Base-by-base conservation (phyloP, 768 basidiomycete species). In the Coprinopsis strossmayeri region DNA sequence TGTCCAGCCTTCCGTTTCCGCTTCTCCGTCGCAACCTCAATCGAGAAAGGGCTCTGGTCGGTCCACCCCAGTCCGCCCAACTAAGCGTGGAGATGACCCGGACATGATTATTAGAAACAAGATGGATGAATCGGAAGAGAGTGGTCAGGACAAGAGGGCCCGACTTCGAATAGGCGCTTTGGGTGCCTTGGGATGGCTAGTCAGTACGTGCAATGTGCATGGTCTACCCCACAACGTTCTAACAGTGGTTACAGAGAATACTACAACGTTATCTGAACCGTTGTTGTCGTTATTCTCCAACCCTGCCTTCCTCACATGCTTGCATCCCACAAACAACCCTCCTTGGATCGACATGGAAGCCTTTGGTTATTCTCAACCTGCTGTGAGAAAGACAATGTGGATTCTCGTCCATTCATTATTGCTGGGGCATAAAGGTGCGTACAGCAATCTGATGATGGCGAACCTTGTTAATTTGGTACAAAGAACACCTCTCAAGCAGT, bases 371-470 rank as follows among this genome's bases (percentile, higher is more conserved):
- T 70, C 63, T 2, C 88, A 92, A 55, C 87, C 90, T 2, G 73
- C 71, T 34, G 84, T 91, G 25, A 76, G 92, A 15, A 77, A 81
- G 59, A 73, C 82, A 10, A 78, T 81, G 0, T 95, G 92, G 84
- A 57, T 59, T 2, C 54, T 82, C 5, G 59, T 86, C 10, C 73
- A 71, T 48, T 60, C 64, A 7, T 56, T 82, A 17, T 57, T 78
- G n/a, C 62, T 61, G 35, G 62, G 46, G 21, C 71, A 65, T 45
- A 74, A 77, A 66, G 77, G 81, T 76, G 52, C 27, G 57, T 49
- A 10, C 44, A 3, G 18, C 9, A 27, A 20, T 10, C 4, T 46
- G 18, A 45, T 11, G 30, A 25, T n/a, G 10, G 23, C 45, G 28
- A 9, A n/a, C 18, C 28, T 44, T 24, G 24, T 25, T 35, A 26